These are phyloP conservation scores for Ambrosia artemisiifolia DNA, from an alignment of 129 eudicot species.

Conservation along the genomic window DNA sequence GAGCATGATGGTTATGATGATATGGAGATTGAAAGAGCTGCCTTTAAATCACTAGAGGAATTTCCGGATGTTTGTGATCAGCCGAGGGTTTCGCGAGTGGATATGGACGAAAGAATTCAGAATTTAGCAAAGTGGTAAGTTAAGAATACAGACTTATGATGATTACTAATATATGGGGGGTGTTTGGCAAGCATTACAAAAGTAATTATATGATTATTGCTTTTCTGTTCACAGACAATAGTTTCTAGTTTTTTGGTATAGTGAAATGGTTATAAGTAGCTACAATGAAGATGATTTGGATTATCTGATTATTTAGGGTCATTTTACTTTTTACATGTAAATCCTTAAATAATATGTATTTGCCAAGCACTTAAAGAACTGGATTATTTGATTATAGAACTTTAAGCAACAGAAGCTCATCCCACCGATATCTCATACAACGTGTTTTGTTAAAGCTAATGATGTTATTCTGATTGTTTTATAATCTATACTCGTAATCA, in stretches of 20 bases:
- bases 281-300: neutral
- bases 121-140: conserved; percentile 85
- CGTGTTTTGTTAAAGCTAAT: neutral
- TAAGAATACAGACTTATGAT: conserved; percentile 6
- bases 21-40: conserved; percentile 50
- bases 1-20: conserved; percentile 31
- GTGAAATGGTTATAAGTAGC: neutral
- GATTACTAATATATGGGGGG: neutral
- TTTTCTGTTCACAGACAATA: too few relatives aligned
- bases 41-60: conserved; percentile 54
- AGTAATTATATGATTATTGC: neutral
- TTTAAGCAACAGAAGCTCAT: neutral
- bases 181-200: neutral
- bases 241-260: neutral
- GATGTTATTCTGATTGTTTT: neutral
- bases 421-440: neutral
- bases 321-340: neutral
- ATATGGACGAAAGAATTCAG: conserved; percentile 94
- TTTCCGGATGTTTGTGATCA: conserved; percentile 45
- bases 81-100: conserved; percentile 65
- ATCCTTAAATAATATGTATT: neutral
- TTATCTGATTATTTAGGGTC: neutral
- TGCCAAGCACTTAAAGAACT: neutral
- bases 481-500: neutral
- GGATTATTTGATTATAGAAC: neutral